phyloP scores from a whole-genome alignment of 805 yeast species.

The Kodamaea hsintzibuensis region DNA sequence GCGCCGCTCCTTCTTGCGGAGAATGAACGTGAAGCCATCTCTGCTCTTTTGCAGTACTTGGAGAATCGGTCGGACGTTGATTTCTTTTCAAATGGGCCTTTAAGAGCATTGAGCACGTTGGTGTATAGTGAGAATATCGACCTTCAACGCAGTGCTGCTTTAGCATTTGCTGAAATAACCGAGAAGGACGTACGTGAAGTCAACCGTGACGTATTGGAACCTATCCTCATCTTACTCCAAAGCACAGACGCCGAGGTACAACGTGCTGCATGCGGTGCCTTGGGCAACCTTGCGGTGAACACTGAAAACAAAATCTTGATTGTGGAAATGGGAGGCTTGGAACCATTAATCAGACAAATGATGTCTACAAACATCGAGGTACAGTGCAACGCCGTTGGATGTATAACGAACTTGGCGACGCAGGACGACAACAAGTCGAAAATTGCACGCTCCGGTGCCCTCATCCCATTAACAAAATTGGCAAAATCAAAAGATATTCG shows the following conservation, averaged over 20 bases:
- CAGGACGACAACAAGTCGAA: constrained; percentile 96
- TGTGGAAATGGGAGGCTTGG: constrained; percentile 97
- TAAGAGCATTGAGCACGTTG: constrained; percentile 85
- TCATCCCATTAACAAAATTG: constrained; percentile 88
- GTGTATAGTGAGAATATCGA: constrained; percentile 95
- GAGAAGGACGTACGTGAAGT: constrained; percentile 94
- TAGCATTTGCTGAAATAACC: constrained; percentile 97
- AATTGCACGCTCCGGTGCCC: constrained; percentile 95
- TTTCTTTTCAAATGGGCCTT: constrained; percentile 82
- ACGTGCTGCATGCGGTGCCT: constrained; percentile 97
- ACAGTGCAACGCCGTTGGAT: constrained; percentile 98
- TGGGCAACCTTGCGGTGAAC: constrained; percentile 97
- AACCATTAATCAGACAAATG: constrained; percentile 96
- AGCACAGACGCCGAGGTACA: constrained; percentile 92
- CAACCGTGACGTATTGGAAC: constrained; percentile 88
- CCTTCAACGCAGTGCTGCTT: constrained; percentile 93
- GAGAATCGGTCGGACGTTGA: constrained; percentile 88
- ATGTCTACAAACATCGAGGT: constrained; percentile 96
- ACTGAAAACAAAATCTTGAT: constrained; percentile 90
- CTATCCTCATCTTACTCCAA: constrained; percentile 84
- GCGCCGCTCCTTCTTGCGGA: constrained; percentile 84
- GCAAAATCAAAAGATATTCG: constrained; percentile 94
- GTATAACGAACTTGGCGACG: constrained; percentile 96
- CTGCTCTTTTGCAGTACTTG: constrained; percentile 81
- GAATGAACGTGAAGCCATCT: constrained; percentile 94